phyloP scores from a whole-genome alignment of 768 basidiomycete species.

The Pleurotus sapidus region DNA sequence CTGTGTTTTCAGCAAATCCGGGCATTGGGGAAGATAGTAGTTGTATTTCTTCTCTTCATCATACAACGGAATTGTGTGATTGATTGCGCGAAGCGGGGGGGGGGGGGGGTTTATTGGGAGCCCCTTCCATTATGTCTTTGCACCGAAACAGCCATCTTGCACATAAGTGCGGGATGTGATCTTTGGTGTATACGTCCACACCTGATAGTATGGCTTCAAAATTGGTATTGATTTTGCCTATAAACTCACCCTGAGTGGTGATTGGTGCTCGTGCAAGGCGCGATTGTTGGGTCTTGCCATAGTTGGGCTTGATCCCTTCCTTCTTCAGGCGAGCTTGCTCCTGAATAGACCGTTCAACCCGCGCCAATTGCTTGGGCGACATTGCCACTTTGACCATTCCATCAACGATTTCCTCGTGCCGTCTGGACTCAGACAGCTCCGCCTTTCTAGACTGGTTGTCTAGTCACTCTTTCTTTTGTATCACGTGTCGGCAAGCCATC shows the following conservation, averaged over 20 bases:
- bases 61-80: constrained; percentile 35
- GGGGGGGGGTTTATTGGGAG: constrained; percentile 18
- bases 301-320: not conserved
- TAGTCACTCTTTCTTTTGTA: not conserved
- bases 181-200: not conserved
- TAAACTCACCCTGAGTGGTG: constrained; percentile 16
- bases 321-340: not conserved
- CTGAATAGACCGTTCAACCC: not conserved
- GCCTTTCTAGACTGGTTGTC: not conserved
- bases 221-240: not conserved
- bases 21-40: constrained; percentile 28
- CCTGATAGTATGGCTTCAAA: not conserved
- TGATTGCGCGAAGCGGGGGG: constrained; percentile 33
- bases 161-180: constrained; percentile 8
- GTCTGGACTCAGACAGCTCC: not conserved
- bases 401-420: not conserved
- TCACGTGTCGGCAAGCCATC: not conserved
- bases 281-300: not conserved
- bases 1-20: constrained; percentile 21
- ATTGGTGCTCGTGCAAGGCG: not conserved
- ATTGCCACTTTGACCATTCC: not conserved
- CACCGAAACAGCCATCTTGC: constrained; percentile 19
- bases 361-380: not conserved
- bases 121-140: constrained; percentile 19
- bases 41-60: constrained; percentile 27